phyloP scores from a whole-genome alignment of 106 monocot species.

The Phalaenopsis aphrodite region DNA sequence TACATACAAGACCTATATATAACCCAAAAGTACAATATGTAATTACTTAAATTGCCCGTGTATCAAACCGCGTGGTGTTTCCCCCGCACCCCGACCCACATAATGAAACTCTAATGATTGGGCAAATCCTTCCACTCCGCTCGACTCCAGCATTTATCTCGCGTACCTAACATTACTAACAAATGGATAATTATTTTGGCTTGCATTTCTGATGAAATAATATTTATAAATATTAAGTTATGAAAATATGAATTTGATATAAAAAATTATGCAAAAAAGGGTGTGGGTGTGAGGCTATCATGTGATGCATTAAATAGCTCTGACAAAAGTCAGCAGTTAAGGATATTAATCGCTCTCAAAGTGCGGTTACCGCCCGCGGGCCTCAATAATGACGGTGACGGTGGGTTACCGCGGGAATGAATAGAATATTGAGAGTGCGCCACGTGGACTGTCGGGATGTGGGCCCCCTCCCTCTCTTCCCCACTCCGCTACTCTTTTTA shows the following conservation, averaged over 20 bases:
- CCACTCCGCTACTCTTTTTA: neutral
- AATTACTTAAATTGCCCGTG: too few relatives aligned
- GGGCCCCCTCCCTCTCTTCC: constrained; percentile 6
- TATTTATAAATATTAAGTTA: too few relatives aligned
- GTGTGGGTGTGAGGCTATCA: neutral
- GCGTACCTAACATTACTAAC: too few relatives aligned
- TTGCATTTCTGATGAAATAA: neutral
- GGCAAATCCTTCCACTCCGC: too few relatives aligned
- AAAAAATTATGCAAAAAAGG: neutral
- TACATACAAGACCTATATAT: too few relatives aligned
- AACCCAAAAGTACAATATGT: too few relatives aligned
- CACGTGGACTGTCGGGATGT: constrained; percentile 28
- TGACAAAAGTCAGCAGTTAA: neutral
- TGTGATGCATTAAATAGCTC: neutral
- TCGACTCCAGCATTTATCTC: too few relatives aligned
- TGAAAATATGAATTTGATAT: neutral
- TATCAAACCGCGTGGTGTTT: too few relatives aligned
- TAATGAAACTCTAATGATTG: too few relatives aligned
- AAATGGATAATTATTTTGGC: too few relatives aligned
- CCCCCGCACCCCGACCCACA: too few relatives aligned
- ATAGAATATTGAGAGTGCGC: neutral
- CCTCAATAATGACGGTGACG: neutral
- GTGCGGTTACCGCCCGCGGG: neutral
- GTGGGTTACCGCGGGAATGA: neutral
- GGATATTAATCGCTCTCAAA: neutral